A percentile compares a stretch with the other conserved stretches of the same genome.
phyloP scores from a whole-genome alignment of 2,329 filamentous ascomycete species.

The Chaetothyriales sp. region DNA sequence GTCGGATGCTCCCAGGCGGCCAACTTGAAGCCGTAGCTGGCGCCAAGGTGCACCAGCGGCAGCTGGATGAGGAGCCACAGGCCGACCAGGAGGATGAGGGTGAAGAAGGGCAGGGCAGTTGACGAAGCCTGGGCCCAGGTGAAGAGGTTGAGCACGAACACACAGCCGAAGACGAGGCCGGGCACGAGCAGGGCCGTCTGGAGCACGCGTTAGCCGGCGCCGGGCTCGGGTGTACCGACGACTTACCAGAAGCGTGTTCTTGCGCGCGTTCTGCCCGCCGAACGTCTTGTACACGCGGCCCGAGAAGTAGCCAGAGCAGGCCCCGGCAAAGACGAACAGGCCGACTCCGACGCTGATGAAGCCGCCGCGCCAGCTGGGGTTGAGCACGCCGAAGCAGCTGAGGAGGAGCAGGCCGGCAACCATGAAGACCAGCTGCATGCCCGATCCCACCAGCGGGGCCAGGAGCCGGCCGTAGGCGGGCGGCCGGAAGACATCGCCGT shows the following conservation, averaged over 20 bases:
- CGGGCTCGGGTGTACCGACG: background rate
- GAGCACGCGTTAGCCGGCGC: constrained; percentile 4
- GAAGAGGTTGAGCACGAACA: constrained; percentile 75
- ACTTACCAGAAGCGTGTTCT: constrained; percentile 55
- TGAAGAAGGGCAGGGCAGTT: constrained; percentile 73
- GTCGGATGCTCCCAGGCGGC: constrained; percentile 69
- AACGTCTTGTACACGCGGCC: constrained; percentile 73
- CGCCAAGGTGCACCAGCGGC: constrained; percentile 67
- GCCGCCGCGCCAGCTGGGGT: constrained; percentile 78
- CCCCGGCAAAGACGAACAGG: constrained; percentile 67
- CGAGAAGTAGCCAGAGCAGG: constrained; percentile 81
- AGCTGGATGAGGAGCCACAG: constrained; percentile 80
- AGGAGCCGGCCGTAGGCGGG: constrained; percentile 58
- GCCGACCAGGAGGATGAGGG: constrained; percentile 55
- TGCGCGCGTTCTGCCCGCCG: constrained; percentile 58
- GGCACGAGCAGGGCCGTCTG: constrained; percentile 64
- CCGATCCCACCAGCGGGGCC: constrained; percentile 69
- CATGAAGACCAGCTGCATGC: constrained; percentile 79
- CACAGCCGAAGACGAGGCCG: constrained; percentile 57
- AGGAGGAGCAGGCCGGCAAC: constrained; percentile 56
- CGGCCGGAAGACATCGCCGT: constrained; percentile 74
- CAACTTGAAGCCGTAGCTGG: constrained; percentile 60
- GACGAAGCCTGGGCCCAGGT: constrained; percentile 83
- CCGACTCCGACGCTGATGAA: constrained; percentile 75
- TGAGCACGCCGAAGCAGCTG: constrained; percentile 63